Evolutionary conservation across 1,284 basidiomycete species (phyloP), one percentile per base, ranked within the genome.

Genomic region (Fomes fomentarius): DNA sequence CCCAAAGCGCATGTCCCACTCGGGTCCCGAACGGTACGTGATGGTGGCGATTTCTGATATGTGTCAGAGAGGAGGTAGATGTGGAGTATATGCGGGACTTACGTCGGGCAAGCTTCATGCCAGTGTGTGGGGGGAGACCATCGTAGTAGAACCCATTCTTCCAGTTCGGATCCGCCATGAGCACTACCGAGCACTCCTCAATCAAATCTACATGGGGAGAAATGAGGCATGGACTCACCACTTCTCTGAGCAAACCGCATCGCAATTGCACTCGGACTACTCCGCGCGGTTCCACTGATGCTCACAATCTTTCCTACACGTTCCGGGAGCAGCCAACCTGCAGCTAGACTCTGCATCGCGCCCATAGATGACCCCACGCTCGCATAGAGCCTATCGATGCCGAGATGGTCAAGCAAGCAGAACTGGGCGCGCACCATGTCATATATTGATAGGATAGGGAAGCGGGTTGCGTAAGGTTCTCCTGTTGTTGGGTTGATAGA

Each of bases 161-260:
- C 97, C 96, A 99, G 64, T 99, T 98, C 0, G 96, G 96, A 72
- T 99, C 96, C 6, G 95, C 89, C 96, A 99, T 99, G 49, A 99
- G 83, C 11, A 99, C 96, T 94, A 60, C 46, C 24, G 21, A 31
- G 30, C 35, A 37, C 33, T n/a, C 54, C 24, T 50, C 50, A 24
- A 59, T 57, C 25, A 58, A 38, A 37, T 24, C 11, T 28, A 35
- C 24, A 39, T 48, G 7, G 40, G 41, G 35, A 51, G 4, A 22
- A 9, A 45, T 52, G 30, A 12, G 14, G 12, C 17, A 46, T 12
- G 26, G 9, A 72, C 89, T 66, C 64, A 93, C 93, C 93, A 74
- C 92, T 96, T 66, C 96, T 75, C 71, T 99, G 96, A 1, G 96
- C 96, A 72, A 90, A 97, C 33, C 96, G 83, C 87, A 99, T 94